Evolutionary conservation across 2,329 filamentous ascomycete genomes (phyloP), one percentile per base, ranked within the genome.

Genomic region (Cephalotrichum gorgonifer): DNA sequence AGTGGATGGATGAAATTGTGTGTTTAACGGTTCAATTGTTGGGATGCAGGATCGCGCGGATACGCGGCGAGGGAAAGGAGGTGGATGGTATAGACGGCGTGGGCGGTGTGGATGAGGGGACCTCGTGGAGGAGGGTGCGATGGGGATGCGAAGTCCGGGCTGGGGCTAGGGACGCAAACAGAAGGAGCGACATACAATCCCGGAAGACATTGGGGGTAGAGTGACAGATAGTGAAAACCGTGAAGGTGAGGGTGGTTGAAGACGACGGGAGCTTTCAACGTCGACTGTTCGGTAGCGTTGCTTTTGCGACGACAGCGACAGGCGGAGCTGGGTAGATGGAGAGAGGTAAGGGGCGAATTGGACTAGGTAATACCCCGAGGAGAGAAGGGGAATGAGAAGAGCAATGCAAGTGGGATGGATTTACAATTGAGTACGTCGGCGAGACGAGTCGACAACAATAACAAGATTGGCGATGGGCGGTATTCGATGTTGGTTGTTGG

Each of bases 171-270:
- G 35, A 39, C 22, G 35, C n/a, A n/a, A n/a, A n/a, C n/a, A n/a
- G 35, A 22, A 43, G 43, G 38, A 28, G 31, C 23, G 43, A 64
- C 62, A 47, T 64, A 64, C 61, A 54, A 60, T 57, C 54, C 60
- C 53, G 50, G 62, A 63, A 53, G 60, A 64, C 62, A 64, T 64
- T 53, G 52, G 53, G 51, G 46, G 52, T 50, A 33, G 23, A 25
- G 31, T 15, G 33, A 33, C 20, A 26, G 39, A 41, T 44, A n/a
- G 38, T 8, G 17, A 11, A 39, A 20, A 39, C 22, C 17, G 35
- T 39, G 35, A 39, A 17, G 35, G 35, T 39, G n/a, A 28, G 25
- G 25, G 15, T 27, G 15, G 43, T 17, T 22, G 33, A 14, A 28
- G 45, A 41, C 33, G 45, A 23, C n/a, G 31, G 33, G 33, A 47